phyloP scores from a whole-genome alignment of 2,329 filamentous ascomycete species.

The Pestalotiopsis fici region DNA sequence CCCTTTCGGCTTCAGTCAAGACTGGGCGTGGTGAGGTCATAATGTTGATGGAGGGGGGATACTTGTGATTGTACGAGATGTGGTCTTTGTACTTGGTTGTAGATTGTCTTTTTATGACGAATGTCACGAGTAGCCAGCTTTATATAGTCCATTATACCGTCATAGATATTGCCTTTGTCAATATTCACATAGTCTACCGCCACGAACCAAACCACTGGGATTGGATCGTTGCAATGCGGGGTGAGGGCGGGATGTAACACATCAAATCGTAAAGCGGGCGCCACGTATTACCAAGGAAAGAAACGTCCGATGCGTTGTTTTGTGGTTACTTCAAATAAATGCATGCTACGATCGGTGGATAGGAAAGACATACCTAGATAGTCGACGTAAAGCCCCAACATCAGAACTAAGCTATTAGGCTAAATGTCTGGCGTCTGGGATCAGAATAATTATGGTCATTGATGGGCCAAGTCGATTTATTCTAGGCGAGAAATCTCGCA shows the following conservation, averaged over 20 bases:
- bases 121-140: no score
- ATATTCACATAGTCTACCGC: background rate
- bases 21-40: slow-evolving; percentile 27
- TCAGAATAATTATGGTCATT: background rate
- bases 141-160: background rate
- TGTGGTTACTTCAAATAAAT: background rate
- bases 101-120: background rate
- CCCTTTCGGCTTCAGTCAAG: slow-evolving; percentile 29
- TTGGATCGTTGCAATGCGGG: background rate
- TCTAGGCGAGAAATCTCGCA: background rate
- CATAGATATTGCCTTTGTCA: background rate
- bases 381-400: background rate
- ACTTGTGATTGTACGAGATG: background rate
- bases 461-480: background rate
- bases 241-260: background rate
- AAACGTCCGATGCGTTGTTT: background rate
- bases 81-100: background rate
- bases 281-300: background rate
- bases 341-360: background rate
- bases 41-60: background rate
- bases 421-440: background rate
- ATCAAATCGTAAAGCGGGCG: background rate
- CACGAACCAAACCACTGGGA: background rate
- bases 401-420: background rate
- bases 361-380: background rate